Evolutionary conservation across 2,329 filamentous ascomycete genomes (phyloP).

Genomic region (Apiospora koreana): DNA sequence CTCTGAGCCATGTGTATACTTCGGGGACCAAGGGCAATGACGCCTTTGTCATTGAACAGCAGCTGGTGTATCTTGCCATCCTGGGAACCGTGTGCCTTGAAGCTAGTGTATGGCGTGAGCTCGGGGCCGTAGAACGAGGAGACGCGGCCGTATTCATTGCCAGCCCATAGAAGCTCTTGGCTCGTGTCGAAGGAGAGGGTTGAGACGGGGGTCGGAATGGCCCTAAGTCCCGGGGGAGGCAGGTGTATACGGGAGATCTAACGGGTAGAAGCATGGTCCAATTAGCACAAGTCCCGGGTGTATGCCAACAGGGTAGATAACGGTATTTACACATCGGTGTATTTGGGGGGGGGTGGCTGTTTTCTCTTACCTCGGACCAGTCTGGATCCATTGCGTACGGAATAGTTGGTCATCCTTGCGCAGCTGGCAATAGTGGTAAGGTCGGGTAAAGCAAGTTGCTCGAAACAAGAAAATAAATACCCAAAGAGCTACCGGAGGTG

Average conservation of each 20-base stretch:
- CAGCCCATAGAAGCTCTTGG: conserved; percentile 91
- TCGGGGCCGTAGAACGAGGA: conserved; percentile 86
- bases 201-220: conserved; percentile 69
- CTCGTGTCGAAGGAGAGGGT: conserved; percentile 86
- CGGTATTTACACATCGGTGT: too few relatives aligned
- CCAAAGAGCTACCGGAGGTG: not conserved
- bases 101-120: conserved; percentile 86
- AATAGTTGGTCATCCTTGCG: conserved; percentile 15
- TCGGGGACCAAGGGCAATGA: conserved; percentile 79
- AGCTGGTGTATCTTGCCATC: conserved; percentile 86
- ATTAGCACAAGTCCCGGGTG: not conserved
- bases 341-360: too few relatives aligned
- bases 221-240: conserved; percentile 73
- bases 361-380: conserved; percentile 64
- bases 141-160: conserved; percentile 84
- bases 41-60: conserved; percentile 86
- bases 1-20: conserved; percentile 89
- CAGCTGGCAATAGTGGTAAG: not conserved
- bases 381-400: conserved; percentile 61
- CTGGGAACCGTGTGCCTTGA: conserved; percentile 71
- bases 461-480: not conserved
- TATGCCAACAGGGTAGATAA: not conserved
- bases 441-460: not conserved
- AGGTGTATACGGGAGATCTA: conserved; percentile 81
- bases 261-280: conserved; percentile 13